Conservation (phyloP, 1,284 basidiomycete species). For the Paramarasmius palmivorus region DNA sequence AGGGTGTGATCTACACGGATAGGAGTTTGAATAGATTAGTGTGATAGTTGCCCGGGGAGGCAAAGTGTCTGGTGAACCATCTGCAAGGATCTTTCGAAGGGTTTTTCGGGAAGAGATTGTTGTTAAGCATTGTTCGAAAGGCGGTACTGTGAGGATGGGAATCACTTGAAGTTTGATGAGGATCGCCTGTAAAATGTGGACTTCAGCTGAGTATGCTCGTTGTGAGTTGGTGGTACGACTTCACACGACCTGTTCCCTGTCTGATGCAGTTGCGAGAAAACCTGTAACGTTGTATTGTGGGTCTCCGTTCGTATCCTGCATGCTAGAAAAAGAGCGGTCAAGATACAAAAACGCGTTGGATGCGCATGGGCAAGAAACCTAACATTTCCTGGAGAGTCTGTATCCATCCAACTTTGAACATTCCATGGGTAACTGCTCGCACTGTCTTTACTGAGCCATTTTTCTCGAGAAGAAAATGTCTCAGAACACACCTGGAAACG, state of each 20-base stretch:
- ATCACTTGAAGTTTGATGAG: conserved; percentile 64
- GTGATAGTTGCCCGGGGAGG: conserved; percentile 64
- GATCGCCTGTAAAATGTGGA: conserved; percentile 43
- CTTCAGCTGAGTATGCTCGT: too few species aligned
- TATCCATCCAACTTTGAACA: conserved; percentile 70
- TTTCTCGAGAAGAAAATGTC: background rate
- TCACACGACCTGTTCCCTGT: too few species aligned
- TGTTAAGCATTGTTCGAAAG: conserved; percentile 52
- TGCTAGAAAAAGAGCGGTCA: background rate
- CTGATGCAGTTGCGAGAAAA: too few species aligned
- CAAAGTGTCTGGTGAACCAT: conserved; percentile 57
- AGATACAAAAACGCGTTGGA: background rate
- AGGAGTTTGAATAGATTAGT: conserved; percentile 58
- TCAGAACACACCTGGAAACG: conserved; percentile 53
- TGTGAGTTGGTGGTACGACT: too few species aligned
- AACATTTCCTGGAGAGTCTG: conserved; percentile 61
- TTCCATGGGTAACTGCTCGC: conserved; percentile 65
- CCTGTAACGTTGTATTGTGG: too few species aligned
- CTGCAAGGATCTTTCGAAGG: conserved; percentile 39
- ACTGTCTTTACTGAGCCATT: conserved; percentile 32
- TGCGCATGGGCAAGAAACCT: conserved; percentile 14
- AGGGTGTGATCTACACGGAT: conserved; percentile 61
- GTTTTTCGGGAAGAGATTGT: conserved; percentile 46
- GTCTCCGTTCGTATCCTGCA: too few species aligned
- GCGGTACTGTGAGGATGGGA: conserved; percentile 48